Conservation (phyloP, 768 basidiomycete species). For the Serendipita sp. region DNA sequence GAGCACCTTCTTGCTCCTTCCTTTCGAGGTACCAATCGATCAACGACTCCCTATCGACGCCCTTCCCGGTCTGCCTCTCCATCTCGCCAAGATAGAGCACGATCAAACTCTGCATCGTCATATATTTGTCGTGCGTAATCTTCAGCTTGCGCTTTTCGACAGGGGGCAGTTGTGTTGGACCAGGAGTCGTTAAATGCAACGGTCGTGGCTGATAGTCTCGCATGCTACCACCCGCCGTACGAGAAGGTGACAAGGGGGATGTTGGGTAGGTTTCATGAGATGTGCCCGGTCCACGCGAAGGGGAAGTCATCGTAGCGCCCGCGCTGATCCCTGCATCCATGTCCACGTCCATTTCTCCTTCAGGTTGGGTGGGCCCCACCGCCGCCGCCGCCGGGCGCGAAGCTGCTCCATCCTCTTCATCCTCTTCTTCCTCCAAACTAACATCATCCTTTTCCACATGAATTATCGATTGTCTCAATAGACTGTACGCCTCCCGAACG, state of each 20-base stretch:
- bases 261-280: conserved; percentile 4
- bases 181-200: conserved; percentile 14
- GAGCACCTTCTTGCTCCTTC: conserved; percentile 48
- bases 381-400: conserved; percentile 23
- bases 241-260: conserved; percentile 6
- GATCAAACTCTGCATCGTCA: conserved; percentile 75
- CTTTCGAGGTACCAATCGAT: conserved; percentile 94
- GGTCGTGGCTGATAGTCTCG: conserved; percentile 17
- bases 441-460: conserved; percentile 99
- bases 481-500: conserved; percentile 87
- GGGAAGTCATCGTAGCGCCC: conserved; percentile 18
- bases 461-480: conserved; percentile 92
- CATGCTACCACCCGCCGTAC: conserved; percentile 18
- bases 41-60: conserved; percentile 77
- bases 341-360: conserved; percentile 20
- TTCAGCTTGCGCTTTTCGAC: conserved; percentile 52
- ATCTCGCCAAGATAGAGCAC: conserved; percentile 64
- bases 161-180: conserved; percentile 22
- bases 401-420: conserved; percentile 18
- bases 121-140: conserved; percentile 93
- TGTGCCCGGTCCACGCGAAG: conserved; percentile 14
- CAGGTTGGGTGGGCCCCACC: conserved; percentile 17
- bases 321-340: conserved; percentile 13
- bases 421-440: conserved; percentile 88
- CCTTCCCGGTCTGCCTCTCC: conserved; percentile 59